phyloP scores from a whole-genome alignment of 2,329 filamentous ascomycete genomes.

The Beauveria pseudobassiana region DNA sequence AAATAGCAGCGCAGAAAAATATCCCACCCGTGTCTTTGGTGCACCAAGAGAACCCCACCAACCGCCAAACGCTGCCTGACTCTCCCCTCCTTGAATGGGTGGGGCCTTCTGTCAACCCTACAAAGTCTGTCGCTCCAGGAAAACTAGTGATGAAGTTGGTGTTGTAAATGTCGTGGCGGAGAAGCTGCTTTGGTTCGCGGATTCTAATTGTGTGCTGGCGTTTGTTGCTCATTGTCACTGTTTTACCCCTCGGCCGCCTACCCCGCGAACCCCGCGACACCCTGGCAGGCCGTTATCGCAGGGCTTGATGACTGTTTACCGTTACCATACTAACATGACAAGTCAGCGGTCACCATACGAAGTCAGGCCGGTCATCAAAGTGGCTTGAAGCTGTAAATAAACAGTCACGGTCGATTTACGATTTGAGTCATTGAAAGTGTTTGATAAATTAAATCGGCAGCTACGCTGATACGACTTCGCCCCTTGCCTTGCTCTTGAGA shows the following conservation, averaged over 20 bases:
- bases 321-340: too few species aligned
- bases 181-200: not conserved
- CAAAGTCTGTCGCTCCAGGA: not conserved
- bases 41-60: conserved; percentile 2
- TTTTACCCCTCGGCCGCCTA: not conserved
- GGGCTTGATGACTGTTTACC: not conserved
- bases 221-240: not conserved
- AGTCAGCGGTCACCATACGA: not conserved
- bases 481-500: not conserved
- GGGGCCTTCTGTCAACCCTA: conserved; percentile 6
- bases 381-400: not conserved
- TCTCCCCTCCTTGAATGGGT: conserved; percentile 5
- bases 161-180: too few species aligned
- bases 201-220: not conserved
- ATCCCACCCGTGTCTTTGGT: conserved; percentile 1
- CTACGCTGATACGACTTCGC: not conserved
- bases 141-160: not conserved
- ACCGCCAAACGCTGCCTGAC: not conserved
- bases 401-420: not conserved
- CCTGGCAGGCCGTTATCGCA: conserved; percentile 1
- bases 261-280: conserved; percentile 6
- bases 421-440: not conserved
- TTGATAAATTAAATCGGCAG: too few species aligned
- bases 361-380: too few species aligned
- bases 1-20: conserved; percentile 6